These are phyloP conservation scores for Fusarium penzigii DNA, from an alignment of 2,329 filamentous ascomycete genomes.

Conservation along the genomic window DNA sequence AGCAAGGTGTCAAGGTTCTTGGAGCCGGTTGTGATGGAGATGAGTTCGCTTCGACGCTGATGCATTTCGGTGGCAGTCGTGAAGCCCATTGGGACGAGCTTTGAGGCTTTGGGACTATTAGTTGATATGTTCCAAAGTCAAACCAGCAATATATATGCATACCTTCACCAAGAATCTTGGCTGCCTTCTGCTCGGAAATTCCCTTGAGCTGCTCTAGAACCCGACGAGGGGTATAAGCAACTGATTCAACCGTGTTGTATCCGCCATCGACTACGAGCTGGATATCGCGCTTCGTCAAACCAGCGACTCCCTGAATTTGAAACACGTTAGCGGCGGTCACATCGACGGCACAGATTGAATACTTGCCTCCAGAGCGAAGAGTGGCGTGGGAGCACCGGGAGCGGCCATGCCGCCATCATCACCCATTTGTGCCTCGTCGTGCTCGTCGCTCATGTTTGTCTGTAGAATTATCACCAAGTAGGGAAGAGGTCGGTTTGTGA, in stretches of 20 bases:
- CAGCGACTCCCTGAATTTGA: conserved; percentile 73
- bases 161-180: conserved; percentile 90
- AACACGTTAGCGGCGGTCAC: conserved; percentile 10
- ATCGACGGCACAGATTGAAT: neutral
- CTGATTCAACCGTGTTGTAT: conserved; percentile 91
- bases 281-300: conserved; percentile 92
- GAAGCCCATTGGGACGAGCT: conserved; percentile 97
- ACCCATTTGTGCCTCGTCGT: conserved; percentile 64
- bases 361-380: conserved; percentile 80
- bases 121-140: neutral
- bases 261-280: conserved; percentile 90
- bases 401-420: conserved; percentile 76
- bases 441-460: conserved; percentile 50
- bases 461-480: neutral
- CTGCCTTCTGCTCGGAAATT: conserved; percentile 95
- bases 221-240: conserved; percentile 86
- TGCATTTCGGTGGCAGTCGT: conserved; percentile 99
- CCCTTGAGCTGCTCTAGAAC: conserved; percentile 94
- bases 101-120: conserved; percentile 66
- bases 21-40: conserved; percentile 96
- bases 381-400: conserved; percentile 90
- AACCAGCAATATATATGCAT: conserved; percentile 15
- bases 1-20: conserved; percentile 96
- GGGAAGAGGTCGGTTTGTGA: neutral
- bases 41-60: conserved; percentile 90